phyloP scores from a whole-genome alignment of 495 filamentous ascomycete species.

The Jackrogersella multiformis region DNA sequence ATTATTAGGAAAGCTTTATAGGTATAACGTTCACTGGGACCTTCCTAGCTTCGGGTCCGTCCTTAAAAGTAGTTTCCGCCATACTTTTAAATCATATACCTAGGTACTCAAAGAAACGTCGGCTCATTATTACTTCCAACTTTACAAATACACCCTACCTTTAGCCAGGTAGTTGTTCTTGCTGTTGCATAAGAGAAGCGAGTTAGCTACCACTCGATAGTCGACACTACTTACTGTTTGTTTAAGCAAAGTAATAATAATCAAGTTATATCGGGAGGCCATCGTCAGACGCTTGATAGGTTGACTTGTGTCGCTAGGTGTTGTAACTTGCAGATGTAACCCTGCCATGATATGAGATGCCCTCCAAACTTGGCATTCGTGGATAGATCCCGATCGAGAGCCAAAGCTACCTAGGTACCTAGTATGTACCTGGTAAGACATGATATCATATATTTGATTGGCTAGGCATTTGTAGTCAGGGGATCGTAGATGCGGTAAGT shows the following conservation, averaged over 20 bases:
- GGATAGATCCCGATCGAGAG: constrained; percentile 20
- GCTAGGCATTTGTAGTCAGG: constrained; percentile 9
- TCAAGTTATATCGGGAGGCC: neutral
- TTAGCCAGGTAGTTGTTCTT: too few relatives aligned
- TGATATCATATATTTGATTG: constrained; percentile 17
- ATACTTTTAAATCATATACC: neutral
- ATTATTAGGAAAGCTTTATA: neutral
- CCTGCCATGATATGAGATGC: constrained; percentile 14
- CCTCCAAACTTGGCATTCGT: constrained; percentile 26
- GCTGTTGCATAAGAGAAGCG: neutral
- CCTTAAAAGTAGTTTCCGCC: neutral
- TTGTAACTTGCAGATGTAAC: constrained; percentile 29
- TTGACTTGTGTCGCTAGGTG: too few relatives aligned
- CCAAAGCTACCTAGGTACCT: constrained; percentile 12
- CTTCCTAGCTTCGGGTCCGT: neutral
- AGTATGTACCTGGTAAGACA: too few relatives aligned
- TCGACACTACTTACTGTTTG: neutral
- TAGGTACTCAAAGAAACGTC: neutral
- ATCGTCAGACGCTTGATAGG: neutral
- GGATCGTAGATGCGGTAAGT: constrained; percentile 8
- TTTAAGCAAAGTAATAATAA: neutral
- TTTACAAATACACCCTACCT: neutral
- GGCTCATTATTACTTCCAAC: neutral
- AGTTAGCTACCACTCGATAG: neutral
- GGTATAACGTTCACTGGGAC: neutral